Evolutionary conservation across 768 basidiomycete genomes (phyloP).

Genomic region (Tulasnella sp.): DNA sequence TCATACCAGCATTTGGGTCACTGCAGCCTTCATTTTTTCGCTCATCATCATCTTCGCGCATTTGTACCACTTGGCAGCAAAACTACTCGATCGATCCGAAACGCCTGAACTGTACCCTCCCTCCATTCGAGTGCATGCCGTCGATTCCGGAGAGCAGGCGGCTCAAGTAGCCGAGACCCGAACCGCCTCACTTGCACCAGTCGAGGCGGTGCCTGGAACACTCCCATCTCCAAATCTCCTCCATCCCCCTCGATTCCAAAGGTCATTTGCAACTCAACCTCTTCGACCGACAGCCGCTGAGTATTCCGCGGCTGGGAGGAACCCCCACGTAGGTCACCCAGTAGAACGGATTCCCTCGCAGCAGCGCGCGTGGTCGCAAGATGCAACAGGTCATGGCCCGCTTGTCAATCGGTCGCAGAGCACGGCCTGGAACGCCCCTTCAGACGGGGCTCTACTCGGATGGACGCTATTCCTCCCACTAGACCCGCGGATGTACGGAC

Average conservation of each 20-base stretch:
- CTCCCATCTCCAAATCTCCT: not conserved
- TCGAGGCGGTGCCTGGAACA: not conserved
- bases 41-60: not conserved
- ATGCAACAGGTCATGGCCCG: not conserved
- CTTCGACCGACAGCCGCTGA: not conserved
- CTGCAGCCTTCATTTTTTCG: not conserved
- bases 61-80: not conserved
- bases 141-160: no score
- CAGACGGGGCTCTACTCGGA: not conserved
- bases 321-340: not conserved
- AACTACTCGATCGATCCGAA: not conserved
- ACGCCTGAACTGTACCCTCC: not conserved
- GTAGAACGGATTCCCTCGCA: not conserved
- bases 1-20: not conserved
- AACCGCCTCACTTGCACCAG: not conserved
- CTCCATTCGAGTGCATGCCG: not conserved
- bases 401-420: not conserved
- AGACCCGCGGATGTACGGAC: not conserved
- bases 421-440: not conserved
- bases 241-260: not conserved
- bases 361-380: not conserved
- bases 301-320: not conserved
- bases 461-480: not conserved
- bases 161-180: not conserved
- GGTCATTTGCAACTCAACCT: not conserved